Base-by-base conservation (phyloP, 2,329 filamentous ascomycete species). In the Aspergillus sergii region DNA sequence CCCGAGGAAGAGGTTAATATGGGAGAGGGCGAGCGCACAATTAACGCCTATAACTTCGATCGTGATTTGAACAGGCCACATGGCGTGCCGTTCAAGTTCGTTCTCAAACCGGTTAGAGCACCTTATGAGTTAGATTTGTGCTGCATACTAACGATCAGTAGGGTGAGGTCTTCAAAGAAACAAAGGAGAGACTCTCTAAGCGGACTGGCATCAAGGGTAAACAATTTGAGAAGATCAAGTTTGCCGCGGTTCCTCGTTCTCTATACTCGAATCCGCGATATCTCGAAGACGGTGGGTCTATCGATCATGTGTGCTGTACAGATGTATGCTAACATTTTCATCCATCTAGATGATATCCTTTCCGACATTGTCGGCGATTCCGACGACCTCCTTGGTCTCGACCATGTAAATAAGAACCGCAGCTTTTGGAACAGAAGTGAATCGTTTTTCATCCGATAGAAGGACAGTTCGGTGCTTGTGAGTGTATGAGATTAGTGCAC, bases 191-290 rank as follows among this genome's bases (percentile, higher is more conserved):
- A n/a, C 83, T 99, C 4, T 94, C 95, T 70, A 94, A 94, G 78
- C 86, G 94, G 63, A 97, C 92, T 0, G 94, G 94, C 30, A 89
- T 99, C 80, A 97, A 97, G 80, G 96, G 95, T 78, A 99, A 99
- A 84, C 93, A 93, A 68, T 94, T 99, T 70, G 94, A 99, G 79
- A 98, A 98, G 84, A 95, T 99, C 79, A 97, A 96, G 79, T 97
- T 99, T 82, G 91, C 93, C 8, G 80, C 96, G 36, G 86, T 97
- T 58, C 84, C 89, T 76, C 84, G 91, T 75, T 70, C 80, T 70
- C 85, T 88, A 58, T 96, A 92, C 78, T 88, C 91, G 45, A 93
- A 91, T 73, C 91, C 93, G 30, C 86, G 88, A 64, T 96, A 96
- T 80, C 83, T 99, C 54, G 88, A 90, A 69, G 95, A 98, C 80